phyloP scores from a whole-genome alignment of 2,329 filamentous ascomycete species.

The Monosporascus sp. region DNA sequence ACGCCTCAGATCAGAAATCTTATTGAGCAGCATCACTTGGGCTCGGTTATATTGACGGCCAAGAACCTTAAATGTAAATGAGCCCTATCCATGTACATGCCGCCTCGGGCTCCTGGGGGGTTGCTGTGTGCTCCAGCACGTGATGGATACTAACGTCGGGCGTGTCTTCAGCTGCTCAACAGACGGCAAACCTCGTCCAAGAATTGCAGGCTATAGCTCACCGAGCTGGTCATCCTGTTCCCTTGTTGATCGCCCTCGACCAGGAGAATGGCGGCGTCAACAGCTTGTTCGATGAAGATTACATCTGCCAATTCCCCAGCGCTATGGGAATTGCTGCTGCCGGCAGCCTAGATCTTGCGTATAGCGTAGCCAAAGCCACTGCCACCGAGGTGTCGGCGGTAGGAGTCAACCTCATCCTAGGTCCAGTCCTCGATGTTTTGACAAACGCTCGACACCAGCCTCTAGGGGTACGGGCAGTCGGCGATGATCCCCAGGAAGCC shows the following conservation, averaged over 20 bases:
- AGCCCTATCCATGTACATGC: slow-evolving; percentile 6
- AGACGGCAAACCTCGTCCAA: slow-evolving; percentile 81
- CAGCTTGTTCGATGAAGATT: slow-evolving; percentile 91
- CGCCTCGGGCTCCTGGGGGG: slow-evolving; percentile 1
- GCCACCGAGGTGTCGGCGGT: slow-evolving; percentile 88
- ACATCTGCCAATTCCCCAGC: slow-evolving; percentile 93
- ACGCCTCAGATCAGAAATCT: slow-evolving; percentile 76
- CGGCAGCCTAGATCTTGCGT: slow-evolving; percentile 77
- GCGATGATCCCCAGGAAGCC: slow-evolving; percentile 92
- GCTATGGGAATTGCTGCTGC: slow-evolving; percentile 96
- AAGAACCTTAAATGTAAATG: slow-evolving; percentile 77
- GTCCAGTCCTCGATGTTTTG: slow-evolving; percentile 87
- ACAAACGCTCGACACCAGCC: slow-evolving; percentile 91
- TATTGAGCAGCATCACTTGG: slow-evolving; percentile 80
- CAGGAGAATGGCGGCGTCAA: slow-evolving; percentile 99
- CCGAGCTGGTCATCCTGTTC: slow-evolving; percentile 82
- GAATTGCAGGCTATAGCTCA: slow-evolving; percentile 90
- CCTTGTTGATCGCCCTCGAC: slow-evolving; percentile 84
- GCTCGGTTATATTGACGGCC: slow-evolving; percentile 77
- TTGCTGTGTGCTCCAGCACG: slow-evolving; percentile 1
- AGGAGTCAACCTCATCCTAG: slow-evolving; percentile 92
- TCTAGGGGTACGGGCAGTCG: slow-evolving; percentile 79
- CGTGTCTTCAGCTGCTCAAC: slow-evolving; percentile 66
- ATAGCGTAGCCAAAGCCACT: slow-evolving; percentile 86
- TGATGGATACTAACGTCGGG: slow-evolving; percentile 25